Base-by-base conservation (phyloP, 148 eudicot species). In the Amaranthus hypochondriacus region DNA sequence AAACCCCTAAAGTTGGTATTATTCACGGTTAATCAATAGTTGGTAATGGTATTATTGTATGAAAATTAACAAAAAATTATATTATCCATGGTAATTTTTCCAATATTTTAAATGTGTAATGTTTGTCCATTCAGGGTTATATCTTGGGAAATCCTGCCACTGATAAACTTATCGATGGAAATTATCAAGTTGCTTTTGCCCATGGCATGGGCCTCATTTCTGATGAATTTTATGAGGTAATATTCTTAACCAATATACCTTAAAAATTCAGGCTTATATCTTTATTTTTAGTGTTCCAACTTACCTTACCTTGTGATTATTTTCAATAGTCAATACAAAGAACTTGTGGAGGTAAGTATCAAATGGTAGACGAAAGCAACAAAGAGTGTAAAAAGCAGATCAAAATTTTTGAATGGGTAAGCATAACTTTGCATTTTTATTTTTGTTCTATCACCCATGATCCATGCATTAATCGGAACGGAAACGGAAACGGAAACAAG, bases 191-290 rank as follows among this genome's bases (percentile, higher is more conserved):
- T 62, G 59, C 71, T 52, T 79, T 62, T 63, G 69, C 78, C 18
- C 82, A 79, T 74, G 74, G 78, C 15, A 79, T 79, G 82, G 82
- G 82, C 7, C 78, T 79, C 43, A 74, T 79, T 57, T 79, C 82
- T 14, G 78, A 79, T 48, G 82, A 79, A 57, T 46, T 79, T 4
- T 74, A 13, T 69, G 75, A 79, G 78, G 82, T 79, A 56, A 66
- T 5, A 15, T 44, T 18, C 8, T 5, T 21, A 47, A 66, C 50
- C n/a, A 43, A 3, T 4, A n/a, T 2, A 11, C 12, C 3, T 11
- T 66, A 15, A 0, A 6, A 11, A 6, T 44, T 15, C 47, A 28
- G 14, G 13, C 14, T 48, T 48, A 21, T 7, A 18, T 6, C 2
- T 15, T 6, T 49, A n/a, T 46, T 55, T 9, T 4, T 71, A 12